A percentile compares a stretch with the other conserved stretches of the same genome.
Conservation (phyloP, 768 basidiomycete species). For the Rossbeevera mucosa region DNA sequence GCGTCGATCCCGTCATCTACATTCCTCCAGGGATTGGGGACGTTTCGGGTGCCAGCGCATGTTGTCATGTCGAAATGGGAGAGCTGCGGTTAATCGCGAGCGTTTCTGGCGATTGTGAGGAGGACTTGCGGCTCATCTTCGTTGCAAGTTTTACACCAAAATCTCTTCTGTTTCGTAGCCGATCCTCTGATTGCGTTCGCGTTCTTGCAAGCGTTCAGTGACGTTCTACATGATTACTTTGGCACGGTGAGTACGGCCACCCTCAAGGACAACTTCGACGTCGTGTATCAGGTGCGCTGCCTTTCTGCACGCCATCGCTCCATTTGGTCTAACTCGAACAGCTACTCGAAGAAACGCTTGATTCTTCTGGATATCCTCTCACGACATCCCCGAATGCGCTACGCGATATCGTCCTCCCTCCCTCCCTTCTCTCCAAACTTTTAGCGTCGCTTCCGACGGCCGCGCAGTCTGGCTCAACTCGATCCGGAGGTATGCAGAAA, state of each 20-base stretch:
- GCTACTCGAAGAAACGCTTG: conserved; percentile 94
- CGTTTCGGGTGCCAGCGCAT: conserved; percentile 52
- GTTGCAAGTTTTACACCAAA: neutral
- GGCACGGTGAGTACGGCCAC: conserved; percentile 76
- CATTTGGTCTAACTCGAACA: conserved; percentile 27
- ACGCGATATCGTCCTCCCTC: conserved; percentile 90
- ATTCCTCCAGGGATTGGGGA: conserved; percentile 45
- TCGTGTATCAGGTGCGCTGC: conserved; percentile 79
- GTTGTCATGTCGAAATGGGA: conserved; percentile 76
- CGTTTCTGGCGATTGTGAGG: conserved; percentile 74
- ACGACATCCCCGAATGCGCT: conserved; percentile 88
- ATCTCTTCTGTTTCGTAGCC: conserved; percentile 40
- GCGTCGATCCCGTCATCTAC: conserved; percentile 73
- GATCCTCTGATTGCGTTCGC: conserved; percentile 89
- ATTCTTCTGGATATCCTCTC: conserved; percentile 86
- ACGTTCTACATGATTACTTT: conserved; percentile 83
- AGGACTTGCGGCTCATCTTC: neutral
- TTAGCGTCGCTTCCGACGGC: conserved; percentile 36
- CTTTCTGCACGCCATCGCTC: neutral
- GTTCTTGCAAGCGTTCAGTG: conserved; percentile 80
- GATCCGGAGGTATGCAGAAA: conserved; percentile 24
- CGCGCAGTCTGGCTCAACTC: conserved; percentile 23
- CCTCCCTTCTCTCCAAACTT: conserved; percentile 76
- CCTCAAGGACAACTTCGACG: conserved; percentile 89
- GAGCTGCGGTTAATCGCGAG: conserved; percentile 78